These are phyloP conservation scores for Ricinus communis DNA, from an alignment of 345 rosid species.

Conservation along the genomic window DNA sequence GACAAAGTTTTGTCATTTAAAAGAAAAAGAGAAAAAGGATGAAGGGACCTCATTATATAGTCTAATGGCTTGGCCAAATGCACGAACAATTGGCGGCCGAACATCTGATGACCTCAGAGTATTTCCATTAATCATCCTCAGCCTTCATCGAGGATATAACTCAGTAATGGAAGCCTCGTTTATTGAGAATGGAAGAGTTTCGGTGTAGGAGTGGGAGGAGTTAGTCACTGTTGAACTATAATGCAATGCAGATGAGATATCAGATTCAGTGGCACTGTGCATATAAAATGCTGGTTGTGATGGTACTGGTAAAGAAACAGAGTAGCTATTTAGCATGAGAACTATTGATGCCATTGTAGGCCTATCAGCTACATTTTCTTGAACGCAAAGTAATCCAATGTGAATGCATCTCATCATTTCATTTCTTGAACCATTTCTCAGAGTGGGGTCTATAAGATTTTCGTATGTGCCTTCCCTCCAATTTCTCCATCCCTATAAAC, in stretches of 20 bases:
- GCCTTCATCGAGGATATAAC: slow-evolving; percentile 17
- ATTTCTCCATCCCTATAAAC: slow-evolving; percentile 53
- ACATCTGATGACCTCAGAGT: too few species aligned
- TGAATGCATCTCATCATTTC: slow-evolving; percentile 54
- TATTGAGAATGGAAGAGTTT: background rate
- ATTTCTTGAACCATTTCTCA: slow-evolving; percentile 25
- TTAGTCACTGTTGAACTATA: slow-evolving; percentile 10
- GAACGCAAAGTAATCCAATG: slow-evolving; percentile 55
- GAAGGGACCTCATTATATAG: too few species aligned
- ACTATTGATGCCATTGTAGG: slow-evolving; percentile 51
- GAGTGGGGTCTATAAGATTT: slow-evolving; percentile 37
- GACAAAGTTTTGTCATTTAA: too few species aligned
- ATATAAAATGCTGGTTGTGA: slow-evolving; percentile 39
- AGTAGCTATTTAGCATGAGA: slow-evolving; percentile 48
- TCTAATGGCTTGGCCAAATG: too few species aligned
- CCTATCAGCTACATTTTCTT: slow-evolving; percentile 38
- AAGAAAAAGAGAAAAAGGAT: too few species aligned
- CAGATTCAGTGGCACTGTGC: slow-evolving; percentile 13
- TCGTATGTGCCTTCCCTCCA: slow-evolving; percentile 42
- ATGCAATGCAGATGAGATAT: slow-evolving; percentile 2
- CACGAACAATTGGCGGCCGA: too few species aligned
- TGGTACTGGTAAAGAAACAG: slow-evolving; percentile 40
- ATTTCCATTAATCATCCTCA: too few species aligned
- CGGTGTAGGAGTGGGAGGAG: background rate
- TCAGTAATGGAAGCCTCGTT: slow-evolving; percentile 34